phyloP scores from a whole-genome alignment of 768 basidiomycete species.

The Rubroboletus satanas region DNA sequence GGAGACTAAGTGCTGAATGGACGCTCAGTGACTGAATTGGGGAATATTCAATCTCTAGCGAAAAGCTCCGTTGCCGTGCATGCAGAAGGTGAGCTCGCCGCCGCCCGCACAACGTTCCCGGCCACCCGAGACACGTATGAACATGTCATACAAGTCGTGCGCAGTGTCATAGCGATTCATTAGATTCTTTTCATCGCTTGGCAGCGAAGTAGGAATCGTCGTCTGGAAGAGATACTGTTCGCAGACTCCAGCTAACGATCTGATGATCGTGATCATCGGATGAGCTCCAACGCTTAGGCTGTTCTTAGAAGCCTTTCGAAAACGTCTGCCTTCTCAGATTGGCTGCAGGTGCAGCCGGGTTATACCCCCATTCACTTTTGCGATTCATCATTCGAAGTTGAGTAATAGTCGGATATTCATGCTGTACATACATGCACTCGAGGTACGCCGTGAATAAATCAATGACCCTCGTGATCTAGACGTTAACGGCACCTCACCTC shows the following conservation, averaged over 20 bases:
- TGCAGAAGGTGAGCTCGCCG: neutral
- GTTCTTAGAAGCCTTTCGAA: neutral
- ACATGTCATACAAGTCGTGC: neutral
- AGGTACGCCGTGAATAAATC: neutral
- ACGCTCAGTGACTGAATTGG: neutral
- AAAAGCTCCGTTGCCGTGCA: no score
- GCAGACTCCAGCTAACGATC: neutral
- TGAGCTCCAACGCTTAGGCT: neutral
- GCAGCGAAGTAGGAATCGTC: neutral
- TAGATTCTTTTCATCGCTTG: neutral
- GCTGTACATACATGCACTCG: neutral
- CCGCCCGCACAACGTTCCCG: no score
- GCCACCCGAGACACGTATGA: neutral
- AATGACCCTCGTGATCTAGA: neutral
- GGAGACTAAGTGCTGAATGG: neutral
- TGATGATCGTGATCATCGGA: neutral
- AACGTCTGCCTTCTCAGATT: neutral
- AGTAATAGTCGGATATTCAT: neutral
- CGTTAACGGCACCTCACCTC: slow-evolving; percentile 6
- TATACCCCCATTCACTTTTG: no score
- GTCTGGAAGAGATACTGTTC: neutral
- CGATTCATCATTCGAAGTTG: neutral
- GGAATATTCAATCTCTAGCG: neutral
- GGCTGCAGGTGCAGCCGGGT: neutral
- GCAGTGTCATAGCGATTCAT: neutral